Evolutionary conservation across 2,329 filamentous ascomycete genomes (phyloP), one percentile per base, ranked within the genome.

Genomic region (Cercospora sp.): DNA sequence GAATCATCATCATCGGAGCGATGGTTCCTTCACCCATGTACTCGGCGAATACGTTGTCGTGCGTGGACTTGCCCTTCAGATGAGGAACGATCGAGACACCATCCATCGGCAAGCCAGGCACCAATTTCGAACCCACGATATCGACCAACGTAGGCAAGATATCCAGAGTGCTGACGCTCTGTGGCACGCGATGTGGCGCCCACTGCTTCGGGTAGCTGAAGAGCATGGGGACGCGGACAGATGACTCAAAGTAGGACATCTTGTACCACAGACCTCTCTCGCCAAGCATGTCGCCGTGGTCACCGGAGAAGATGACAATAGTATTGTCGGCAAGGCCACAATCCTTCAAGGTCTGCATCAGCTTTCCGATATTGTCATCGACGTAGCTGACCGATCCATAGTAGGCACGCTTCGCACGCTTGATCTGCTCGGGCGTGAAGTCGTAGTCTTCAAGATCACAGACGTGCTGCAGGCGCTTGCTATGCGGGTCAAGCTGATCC

Each of bases 211-310:
- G 94, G 75, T 94, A 89, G 79, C 93, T 90, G 78, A 97, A 86
- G 72, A 97, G 84, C 77, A 97, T 89, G 1, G 94, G 94, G 23
- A 97, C 94, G 30, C 94, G 90, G 57, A 93, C 92, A 12, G 93
- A 96, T 48, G 90, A 90, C 85, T 97, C 94, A 75, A 93, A 97
- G 86, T 95, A 97, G 77, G 89, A 93, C 94, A 97, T 97, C 86
- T 97, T 97, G 84, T 97, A 94, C 94, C 94, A 97, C 58, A 97
- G 83, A 5, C 91, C 91, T 63, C 93, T 89, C 83, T 97, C 94
- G 67, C 94, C 94, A 7, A 97, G 87, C 94, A 97, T 97, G 80
- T 97, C 94, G 65, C 94, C 94, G 77, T 97, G 94, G 78, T 97
- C 94, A 55, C 94, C 93, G 67, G 91, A 94, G 81, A 97, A 97